Evolutionary conservation across 2,329 filamentous ascomycete species (phyloP), one percentile per base, ranked within the genome.

Genomic region (Shiraia sp.): DNA sequence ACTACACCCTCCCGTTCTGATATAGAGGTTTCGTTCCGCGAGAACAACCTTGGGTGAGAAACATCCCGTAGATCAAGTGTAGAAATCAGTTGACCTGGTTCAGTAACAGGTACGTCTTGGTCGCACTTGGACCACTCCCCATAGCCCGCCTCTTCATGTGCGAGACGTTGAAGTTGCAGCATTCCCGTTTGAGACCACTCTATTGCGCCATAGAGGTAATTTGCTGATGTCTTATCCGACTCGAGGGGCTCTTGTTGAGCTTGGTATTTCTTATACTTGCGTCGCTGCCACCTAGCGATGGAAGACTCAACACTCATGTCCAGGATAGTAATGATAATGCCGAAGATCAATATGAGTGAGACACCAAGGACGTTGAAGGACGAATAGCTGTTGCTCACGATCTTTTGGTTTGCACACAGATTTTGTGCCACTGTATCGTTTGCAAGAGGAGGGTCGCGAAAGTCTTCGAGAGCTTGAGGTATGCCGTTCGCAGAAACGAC

Each of bases 331-430:
- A 62, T 44, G 1, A 58, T 30, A 5, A 43, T 15, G 10, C 60
- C 58, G 7, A 57, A 12, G 1, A 32, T 26, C 6, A 58, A 36
- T 6, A 53, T 59, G 7, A 58, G 14, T 1, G 27, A 29, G 1
- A 59, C 30, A 2, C 57, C 57, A 6, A 62, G 36, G 3, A 59
- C 47, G 15, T 50, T 53, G 42, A 61, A 62, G 3, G 46, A 53
- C 2, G 49, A 52, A 44, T 59, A 57, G 6, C 37, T 44, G 4
- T 43, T 44, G 4, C 38, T 50, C 3, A 47, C 26, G 10, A 63
- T 57, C 42, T 56, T 59, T 42, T 61, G 53, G 15, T 49, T 59
- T 1, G n/a, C 26, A 22, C 58, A 62, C 10, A 52, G 36, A 2
- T 40, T 27, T 16, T 25, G 40, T 22, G 45, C 45, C 3, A 32